Conservation (phyloP, 2,329 filamentous ascomycete species). For the Didymella lethalis region DNA sequence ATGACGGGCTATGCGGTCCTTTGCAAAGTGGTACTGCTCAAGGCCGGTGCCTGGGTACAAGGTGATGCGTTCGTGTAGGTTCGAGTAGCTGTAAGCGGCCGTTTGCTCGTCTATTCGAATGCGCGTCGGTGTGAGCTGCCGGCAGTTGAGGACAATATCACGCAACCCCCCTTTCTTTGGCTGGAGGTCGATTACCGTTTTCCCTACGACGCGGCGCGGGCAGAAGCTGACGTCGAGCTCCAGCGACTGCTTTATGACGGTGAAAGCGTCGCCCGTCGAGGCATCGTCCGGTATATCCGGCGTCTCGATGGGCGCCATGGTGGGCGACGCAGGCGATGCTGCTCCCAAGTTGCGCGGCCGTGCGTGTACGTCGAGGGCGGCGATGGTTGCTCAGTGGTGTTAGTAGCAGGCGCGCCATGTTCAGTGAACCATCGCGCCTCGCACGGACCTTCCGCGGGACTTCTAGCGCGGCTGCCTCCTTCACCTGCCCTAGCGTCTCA, state of each 20-base stretch:
- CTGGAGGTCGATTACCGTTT: conserved; percentile 81
- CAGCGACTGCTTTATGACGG: conserved; percentile 83
- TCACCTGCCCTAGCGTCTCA: conserved; percentile 1
- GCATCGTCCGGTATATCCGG: conserved; percentile 42
- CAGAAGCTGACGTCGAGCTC: conserved; percentile 89
- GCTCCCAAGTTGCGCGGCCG: conserved; percentile 29
- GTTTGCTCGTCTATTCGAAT: conserved; percentile 56
- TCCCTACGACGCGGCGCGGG: conserved; percentile 76
- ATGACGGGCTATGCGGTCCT: conserved; percentile 70
- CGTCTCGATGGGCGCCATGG: conserved; percentile 43
- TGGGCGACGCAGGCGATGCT: conserved; percentile 41
- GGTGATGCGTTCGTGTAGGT: conserved; percentile 72
- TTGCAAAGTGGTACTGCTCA: conserved; percentile 79
- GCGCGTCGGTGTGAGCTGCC: conserved; percentile 66
- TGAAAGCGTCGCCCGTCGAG: conserved; percentile 53
- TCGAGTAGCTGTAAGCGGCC: conserved; percentile 56
- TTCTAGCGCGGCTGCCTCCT: conserved; percentile 14
- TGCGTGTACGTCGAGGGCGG: conserved; percentile 4
- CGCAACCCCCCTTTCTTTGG: conserved; percentile 65
- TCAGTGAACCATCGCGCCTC: conserved; percentile 1
- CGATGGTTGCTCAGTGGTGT: conserved; percentile 16
- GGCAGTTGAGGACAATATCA: conserved; percentile 66
- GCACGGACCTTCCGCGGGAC: conserved; percentile 18
- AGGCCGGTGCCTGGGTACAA: conserved; percentile 69
- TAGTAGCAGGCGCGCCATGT: conserved; percentile 15